Base-by-base conservation (phyloP, 2,329 filamentous ascomycete genomes). In the Aspergillus hiratsukae region DNA sequence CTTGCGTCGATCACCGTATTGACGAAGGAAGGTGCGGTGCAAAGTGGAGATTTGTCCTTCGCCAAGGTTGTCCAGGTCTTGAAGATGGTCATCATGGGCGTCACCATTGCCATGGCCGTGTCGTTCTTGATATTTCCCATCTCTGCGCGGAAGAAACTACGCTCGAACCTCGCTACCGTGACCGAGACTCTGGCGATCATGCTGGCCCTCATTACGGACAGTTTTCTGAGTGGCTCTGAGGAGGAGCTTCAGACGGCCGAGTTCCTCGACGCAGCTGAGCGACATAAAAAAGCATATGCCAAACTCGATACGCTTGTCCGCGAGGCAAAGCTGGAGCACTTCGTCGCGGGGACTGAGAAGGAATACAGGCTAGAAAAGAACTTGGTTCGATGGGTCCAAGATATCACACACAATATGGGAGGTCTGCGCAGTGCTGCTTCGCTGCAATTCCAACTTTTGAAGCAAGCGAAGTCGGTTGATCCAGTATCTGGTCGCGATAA, bases 241-340 rank as follows among this genome's bases (percentile, higher is more conserved):
- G 83, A 89, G 48, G 89, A 95, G 52, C 77, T 96, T 56, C 81
- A 83, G 55, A 85, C 87, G 1, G 75, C 82, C 1, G 81, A 84
- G 11, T 93, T 91, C 69, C 73, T 81, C 45, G 79, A 81, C 52
- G 83, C 87, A 37, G 83, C 82, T 14, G 76, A 80, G 2, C 79
- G 79, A 43, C 93, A 91, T 73, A 85, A 84, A 61, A 79, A 83
- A 3, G 84, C 85, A 1, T 87, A 91, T 66, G 79, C 81, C 14
- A 81, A 84, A 37, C 86, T 97, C 70, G 85, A 88, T 52, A 90
- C 88, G 69, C 87, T 90, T 58, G 78, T 96, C 11, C 84, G 85
- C 60, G 93, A 97, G 72, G 89, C 92, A 14, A 96, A 93, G 69
- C 87, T 90, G 57, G 93, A 97, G 72, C 90, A 96, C 68, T 96